Evolutionary conservation across 345 rosid genomes (phyloP).

Genomic region (Microcos paniculata): DNA sequence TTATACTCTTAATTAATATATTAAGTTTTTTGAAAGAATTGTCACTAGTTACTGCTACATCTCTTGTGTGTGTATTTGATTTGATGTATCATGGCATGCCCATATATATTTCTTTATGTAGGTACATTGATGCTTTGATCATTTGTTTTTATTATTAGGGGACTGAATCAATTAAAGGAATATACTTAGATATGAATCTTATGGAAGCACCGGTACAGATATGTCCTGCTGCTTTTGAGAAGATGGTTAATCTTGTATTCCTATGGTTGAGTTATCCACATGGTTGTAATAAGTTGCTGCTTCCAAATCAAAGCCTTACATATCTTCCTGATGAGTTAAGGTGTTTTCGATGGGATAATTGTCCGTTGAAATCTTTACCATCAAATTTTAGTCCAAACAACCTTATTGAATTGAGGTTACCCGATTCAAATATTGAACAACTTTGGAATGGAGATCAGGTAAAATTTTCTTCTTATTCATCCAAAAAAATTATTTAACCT

Average conservation of each 20-base stretch:
- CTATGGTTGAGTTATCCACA: too few species aligned
- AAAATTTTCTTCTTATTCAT: neutral
- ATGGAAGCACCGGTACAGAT: slow-evolving; percentile 21
- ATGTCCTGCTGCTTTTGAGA: slow-evolving; percentile 25
- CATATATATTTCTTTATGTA: too few species aligned
- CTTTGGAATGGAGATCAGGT: slow-evolving; percentile 32
- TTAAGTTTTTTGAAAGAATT: too few species aligned
- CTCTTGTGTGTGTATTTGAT: too few species aligned
- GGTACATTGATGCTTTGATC: too few species aligned
- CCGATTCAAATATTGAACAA: slow-evolving; percentile 21
- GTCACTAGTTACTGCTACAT: too few species aligned
- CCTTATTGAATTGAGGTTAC: slow-evolving; percentile 28
- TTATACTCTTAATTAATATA: too few species aligned
- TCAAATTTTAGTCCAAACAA: slow-evolving; percentile 18
- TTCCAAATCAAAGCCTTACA: slow-evolving; percentile 17
- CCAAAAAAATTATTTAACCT: neutral
- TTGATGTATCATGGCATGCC: too few species aligned
- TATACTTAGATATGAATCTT: slow-evolving; percentile 29
- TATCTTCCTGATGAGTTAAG: slow-evolving; percentile 28
- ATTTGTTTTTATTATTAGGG: slow-evolving; percentile 34
- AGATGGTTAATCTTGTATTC: slow-evolving; percentile 26
- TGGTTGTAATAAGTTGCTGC: neutral
- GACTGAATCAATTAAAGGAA: slow-evolving; percentile 27
- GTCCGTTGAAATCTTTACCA: slow-evolving; percentile 27
- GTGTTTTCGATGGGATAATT: slow-evolving; percentile 36